These are phyloP conservation scores for Lachancea nothofagi DNA, from an alignment of 805 yeast genomes.

Conservation along the genomic window DNA sequence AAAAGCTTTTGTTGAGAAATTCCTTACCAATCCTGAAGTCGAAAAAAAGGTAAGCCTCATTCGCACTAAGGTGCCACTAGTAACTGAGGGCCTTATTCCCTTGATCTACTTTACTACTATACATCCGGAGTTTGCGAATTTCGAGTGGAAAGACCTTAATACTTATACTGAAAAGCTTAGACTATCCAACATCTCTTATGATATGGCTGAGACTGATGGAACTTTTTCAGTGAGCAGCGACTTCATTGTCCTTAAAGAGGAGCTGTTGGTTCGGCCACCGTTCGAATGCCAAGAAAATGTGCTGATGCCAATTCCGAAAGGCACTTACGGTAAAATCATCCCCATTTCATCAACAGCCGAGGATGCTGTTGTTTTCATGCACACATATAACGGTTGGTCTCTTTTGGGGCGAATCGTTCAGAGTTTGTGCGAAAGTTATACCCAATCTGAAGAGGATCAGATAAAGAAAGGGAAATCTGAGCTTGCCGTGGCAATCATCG, in stretches of 20 bases:
- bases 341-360: slow-evolving; percentile 40
- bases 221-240: slow-evolving; percentile 33
- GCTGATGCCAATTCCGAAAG: slow-evolving; percentile 41
- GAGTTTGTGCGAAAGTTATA: slow-evolving; percentile 38
- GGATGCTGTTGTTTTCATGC: slow-evolving; percentile 56
- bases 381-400: slow-evolving; percentile 83
- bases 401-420: slow-evolving; percentile 72
- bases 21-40: slow-evolving; percentile 32
- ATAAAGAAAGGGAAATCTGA: slow-evolving; percentile 35
- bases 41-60: slow-evolving; percentile 39
- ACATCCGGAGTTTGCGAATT: slow-evolving; percentile 62
- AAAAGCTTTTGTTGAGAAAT: slow-evolving; percentile 36
- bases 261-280: slow-evolving; percentile 51
- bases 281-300: slow-evolving; percentile 44
- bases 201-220: slow-evolving; percentile 38
- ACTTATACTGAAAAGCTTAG: slow-evolving; percentile 54
- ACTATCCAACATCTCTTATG: slow-evolving; percentile 39
- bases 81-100: slow-evolving; percentile 46
- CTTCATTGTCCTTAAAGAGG: slow-evolving; percentile 44
- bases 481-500: slow-evolving; percentile 44
- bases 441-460: slow-evolving; percentile 31
- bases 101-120: slow-evolving; percentile 55
- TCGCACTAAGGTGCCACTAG: slow-evolving; percentile 68
- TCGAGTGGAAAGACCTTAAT: slow-evolving; percentile 50
- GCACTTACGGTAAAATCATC: slow-evolving; percentile 67